phyloP scores from a whole-genome alignment of 805 yeast genomes.

The Cyberlindnera maritima region DNA sequence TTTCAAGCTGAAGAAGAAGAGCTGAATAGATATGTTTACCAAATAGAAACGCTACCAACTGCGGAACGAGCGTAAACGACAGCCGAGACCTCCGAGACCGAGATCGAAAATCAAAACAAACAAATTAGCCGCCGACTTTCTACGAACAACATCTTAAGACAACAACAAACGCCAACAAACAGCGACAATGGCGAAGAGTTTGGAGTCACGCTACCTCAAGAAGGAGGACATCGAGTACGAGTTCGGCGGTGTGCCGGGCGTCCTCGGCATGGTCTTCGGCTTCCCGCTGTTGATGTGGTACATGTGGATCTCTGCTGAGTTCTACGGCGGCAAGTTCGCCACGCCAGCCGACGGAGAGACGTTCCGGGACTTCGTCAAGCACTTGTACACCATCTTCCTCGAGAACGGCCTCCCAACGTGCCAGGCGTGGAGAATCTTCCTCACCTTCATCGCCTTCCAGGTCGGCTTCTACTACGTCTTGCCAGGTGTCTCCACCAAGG shows the following conservation, averaged over 20 bases:
- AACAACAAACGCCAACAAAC: not conserved
- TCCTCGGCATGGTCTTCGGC: slow-evolving; percentile 84
- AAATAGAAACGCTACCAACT: too few species aligned
- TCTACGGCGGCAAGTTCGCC: slow-evolving; percentile 72
- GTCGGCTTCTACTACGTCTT: slow-evolving; percentile 71
- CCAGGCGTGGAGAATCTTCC: slow-evolving; percentile 67
- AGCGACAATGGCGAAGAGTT: not conserved
- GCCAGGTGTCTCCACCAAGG: slow-evolving; percentile 95
- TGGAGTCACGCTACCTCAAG: slow-evolving; percentile 30
- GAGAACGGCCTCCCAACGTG: slow-evolving; percentile 57
- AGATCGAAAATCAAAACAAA: not conserved
- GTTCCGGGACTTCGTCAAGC: slow-evolving; percentile 40
- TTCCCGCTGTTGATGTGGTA: slow-evolving; percentile 95
- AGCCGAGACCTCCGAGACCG: not conserved
- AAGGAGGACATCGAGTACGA: slow-evolving; percentile 70
- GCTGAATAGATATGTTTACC: not conserved
- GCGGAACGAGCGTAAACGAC: too few species aligned
- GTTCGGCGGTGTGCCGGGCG: slow-evolving; percentile 93
- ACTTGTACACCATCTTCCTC: slow-evolving; percentile 42
- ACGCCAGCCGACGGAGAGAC: slow-evolving; percentile 58
- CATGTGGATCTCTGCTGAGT: slow-evolving; percentile 89
- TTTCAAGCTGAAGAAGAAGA: slow-evolving; percentile 16
- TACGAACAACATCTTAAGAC: too few species aligned
- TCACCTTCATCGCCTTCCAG: slow-evolving; percentile 67
- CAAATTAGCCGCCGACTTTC: too few species aligned